These are phyloP conservation scores for Coprinopsis sp. DNA, from an alignment of 768 basidiomycete genomes.

Conservation along the genomic window DNA sequence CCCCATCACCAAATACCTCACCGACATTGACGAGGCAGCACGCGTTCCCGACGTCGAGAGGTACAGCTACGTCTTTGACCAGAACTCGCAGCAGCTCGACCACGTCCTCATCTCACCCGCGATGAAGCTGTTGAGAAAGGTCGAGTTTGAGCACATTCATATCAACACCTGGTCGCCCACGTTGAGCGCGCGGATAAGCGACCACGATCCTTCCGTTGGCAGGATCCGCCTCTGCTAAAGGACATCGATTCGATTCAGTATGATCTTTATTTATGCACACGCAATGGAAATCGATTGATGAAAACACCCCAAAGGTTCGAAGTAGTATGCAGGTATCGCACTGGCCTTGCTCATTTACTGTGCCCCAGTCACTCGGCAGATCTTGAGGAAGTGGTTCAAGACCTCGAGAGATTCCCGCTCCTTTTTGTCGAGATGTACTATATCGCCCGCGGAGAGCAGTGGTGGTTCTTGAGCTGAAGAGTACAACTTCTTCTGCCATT, in stretches of 20 bases:
- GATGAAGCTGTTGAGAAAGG: constrained; percentile 34
- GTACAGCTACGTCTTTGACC: constrained; percentile 60
- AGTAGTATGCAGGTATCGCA: too few relatives aligned
- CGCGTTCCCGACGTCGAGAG: constrained; percentile 44
- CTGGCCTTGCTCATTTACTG: constrained; percentile 16
- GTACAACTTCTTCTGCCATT: constrained; percentile 37
- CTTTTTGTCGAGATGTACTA: constrained; percentile 11
- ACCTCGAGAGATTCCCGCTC: constrained; percentile 1
- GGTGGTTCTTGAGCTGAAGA: constrained; percentile 17
- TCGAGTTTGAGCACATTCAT: constrained; percentile 54
- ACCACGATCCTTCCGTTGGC: constrained; percentile 60
- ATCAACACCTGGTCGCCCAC: constrained; percentile 53
- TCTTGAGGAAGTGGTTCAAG: neutral
- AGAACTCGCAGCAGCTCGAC: constrained; percentile 56
- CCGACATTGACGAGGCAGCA: constrained; percentile 50
- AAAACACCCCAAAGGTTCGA: too few relatives aligned
- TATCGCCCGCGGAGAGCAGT: constrained; percentile 19
- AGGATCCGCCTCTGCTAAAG: constrained; percentile 42
- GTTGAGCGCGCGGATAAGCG: constrained; percentile 40
- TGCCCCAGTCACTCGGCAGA: constrained; percentile 1
- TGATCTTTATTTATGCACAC: constrained; percentile 5
- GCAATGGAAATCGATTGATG: constrained; percentile 2
- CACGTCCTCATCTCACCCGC: constrained; percentile 50
- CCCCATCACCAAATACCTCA: constrained; percentile 36
- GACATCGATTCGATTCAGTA: neutral